Evolutionary conservation across 2,329 filamentous ascomycete species (phyloP).

Genomic region (Cordyceps pruinosa): DNA sequence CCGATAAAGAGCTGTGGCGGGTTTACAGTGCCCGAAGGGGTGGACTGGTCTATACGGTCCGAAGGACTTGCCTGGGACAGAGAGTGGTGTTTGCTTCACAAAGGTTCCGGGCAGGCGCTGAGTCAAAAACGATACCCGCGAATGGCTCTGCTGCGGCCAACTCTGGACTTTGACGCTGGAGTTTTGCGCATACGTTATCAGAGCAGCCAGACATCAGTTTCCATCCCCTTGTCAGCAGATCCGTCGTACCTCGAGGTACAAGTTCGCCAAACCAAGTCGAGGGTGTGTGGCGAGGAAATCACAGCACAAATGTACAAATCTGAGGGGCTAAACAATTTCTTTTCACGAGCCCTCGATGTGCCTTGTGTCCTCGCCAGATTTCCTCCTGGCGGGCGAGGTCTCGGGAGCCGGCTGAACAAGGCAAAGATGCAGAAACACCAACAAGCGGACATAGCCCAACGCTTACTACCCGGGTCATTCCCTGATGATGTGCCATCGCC

Average conservation of each 20-base stretch:
- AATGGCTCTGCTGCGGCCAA: constrained; percentile 78
- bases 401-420: constrained; percentile 62
- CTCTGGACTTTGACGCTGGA: constrained; percentile 62
- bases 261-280: constrained; percentile 44
- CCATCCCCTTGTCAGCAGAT: constrained; percentile 61
- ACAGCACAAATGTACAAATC: constrained; percentile 64
- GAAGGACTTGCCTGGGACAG: constrained; percentile 92
- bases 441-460: constrained; percentile 17
- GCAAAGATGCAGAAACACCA: constrained; percentile 58
- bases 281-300: constrained; percentile 78
- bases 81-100: constrained; percentile 91
- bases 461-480: constrained; percentile 46
- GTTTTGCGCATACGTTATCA: constrained; percentile 54
- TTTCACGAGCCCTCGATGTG: constrained; percentile 66
- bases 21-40: constrained; percentile 58
- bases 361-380: constrained; percentile 82
- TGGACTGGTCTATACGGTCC: constrained; percentile 66
- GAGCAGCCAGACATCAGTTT: constrained; percentile 29
- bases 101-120: constrained; percentile 74
- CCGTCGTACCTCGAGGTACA: constrained; percentile 46
- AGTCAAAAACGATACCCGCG: constrained; percentile 82
- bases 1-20: constrained; percentile 93
- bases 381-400: constrained; percentile 56
- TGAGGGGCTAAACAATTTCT: constrained; percentile 63
- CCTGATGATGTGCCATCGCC: constrained; percentile 44